Conservation (phyloP, 2,329 filamentous ascomycete genomes). For the Hypoxylon rubiginosum region DNA sequence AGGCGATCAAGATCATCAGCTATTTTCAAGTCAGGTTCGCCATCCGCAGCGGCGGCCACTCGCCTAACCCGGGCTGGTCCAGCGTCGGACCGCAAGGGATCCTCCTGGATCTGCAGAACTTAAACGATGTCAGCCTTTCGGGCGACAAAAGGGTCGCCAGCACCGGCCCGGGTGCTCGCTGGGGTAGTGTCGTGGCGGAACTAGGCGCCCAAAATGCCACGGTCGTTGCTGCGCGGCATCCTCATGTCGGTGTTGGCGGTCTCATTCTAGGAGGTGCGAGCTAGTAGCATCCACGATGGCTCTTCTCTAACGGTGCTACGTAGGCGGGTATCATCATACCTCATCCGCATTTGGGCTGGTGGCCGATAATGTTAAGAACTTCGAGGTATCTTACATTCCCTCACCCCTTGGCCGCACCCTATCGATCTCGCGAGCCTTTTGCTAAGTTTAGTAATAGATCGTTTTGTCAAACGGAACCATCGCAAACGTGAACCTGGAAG, state of each 20-base stretch:
- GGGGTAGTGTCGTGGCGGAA: conserved; percentile 38
- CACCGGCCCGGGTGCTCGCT: conserved; percentile 50
- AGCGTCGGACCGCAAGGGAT: conserved; percentile 34
- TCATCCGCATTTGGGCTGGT: conserved; percentile 53
- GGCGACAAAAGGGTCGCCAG: conserved; percentile 43
- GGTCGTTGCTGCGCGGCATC: conserved; percentile 41
- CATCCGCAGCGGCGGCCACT: conserved; percentile 39
- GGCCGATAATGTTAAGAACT: conserved; percentile 60
- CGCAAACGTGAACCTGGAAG: conserved; percentile 54
- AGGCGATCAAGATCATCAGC: conserved; percentile 26
- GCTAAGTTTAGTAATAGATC: conserved; percentile 49
- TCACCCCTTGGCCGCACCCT: not conserved
- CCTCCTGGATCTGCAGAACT: conserved; percentile 42
- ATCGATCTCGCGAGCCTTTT: not conserved
- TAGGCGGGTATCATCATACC: conserved; percentile 43
- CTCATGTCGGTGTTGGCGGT: conserved; percentile 45
- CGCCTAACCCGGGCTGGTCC: conserved; percentile 40
- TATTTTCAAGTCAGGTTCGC: conserved; percentile 35
- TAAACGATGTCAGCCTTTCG: conserved; percentile 41
- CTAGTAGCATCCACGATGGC: no score
- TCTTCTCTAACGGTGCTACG: not conserved
- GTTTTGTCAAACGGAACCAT: conserved; percentile 60
- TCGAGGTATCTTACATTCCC: conserved; percentile 39
- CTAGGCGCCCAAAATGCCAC: conserved; percentile 28
- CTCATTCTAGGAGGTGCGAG: conserved; percentile 49